phyloP scores from a whole-genome alignment of 1,139 yeast genomes.

The Hyphopichia wangnamkhiaoensis region DNA sequence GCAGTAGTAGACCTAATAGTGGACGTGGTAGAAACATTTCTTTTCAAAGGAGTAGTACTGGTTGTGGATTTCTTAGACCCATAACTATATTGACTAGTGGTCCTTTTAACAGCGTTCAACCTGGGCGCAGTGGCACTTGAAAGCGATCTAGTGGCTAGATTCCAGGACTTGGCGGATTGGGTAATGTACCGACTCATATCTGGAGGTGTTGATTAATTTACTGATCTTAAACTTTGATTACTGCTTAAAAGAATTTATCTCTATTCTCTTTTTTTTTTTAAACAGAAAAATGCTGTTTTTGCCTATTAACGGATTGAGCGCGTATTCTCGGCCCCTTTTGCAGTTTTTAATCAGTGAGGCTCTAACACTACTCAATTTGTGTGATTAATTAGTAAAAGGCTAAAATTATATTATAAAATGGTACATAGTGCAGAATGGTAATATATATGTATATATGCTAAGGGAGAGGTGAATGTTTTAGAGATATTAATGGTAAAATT shows the following conservation, averaged over 20 bases:
- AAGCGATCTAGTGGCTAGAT: not conserved
- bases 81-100: too few species aligned
- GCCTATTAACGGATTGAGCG: not conserved
- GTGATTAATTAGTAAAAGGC: too few species aligned
- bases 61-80: too few species aligned
- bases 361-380: too few species aligned
- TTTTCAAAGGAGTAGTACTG: not conserved
- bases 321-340: too few species aligned
- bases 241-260: not conserved
- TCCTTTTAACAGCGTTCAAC: not conserved
- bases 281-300: not conserved
- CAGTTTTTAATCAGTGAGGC: too few species aligned
- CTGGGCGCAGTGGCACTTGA: not conserved
- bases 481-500: too few species aligned
- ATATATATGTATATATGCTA: too few species aligned
- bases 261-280: not conserved
- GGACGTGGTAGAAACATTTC: conserved; percentile 6
- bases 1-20: conserved; percentile 6
- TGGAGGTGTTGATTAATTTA: not conserved
- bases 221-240: not conserved
- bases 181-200: not conserved
- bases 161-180: not conserved
- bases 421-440: too few species aligned
- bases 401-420: too few species aligned
- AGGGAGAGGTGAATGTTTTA: too few species aligned